Base-by-base conservation (phyloP, 495 filamentous ascomycete genomes). In the Ascodesmis nigricans region DNA sequence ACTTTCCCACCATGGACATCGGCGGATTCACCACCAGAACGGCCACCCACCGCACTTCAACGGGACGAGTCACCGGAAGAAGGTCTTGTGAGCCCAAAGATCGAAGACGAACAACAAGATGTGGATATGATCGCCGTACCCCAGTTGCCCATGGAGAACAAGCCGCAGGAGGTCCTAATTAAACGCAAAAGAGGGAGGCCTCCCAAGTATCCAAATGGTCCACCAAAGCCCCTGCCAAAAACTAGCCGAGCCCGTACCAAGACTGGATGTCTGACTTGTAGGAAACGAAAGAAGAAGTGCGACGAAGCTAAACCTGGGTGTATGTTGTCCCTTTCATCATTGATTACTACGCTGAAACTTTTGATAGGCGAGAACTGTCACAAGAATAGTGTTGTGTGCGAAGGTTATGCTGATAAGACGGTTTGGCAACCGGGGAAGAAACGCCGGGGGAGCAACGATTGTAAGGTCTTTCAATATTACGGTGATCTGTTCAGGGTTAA, bases 211-310 rank as follows among this genome's bases (percentile, higher is more conserved):
- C 80, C 79, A 10, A 58, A 75, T 22, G 62, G 63, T 4, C 56
- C 63, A 20, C 55, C 53, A 30, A 61, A 69, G 13, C 44, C 54
- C 10, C 58, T 61, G 32, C 66, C 61, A 53, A 87, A 87, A 43
- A 53, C 75, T 35, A 70, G 78, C 30, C 87, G 90, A 46, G 78
- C 76, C n/a, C 65, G 82, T 13, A 90, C 80, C 39, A 92, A 92
- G 60, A 91, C 82, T 2, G 82, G 82, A 0, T 92, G 82, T 56
- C 74, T 87, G 37, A 92, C 82, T 31, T 93, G 82, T 60, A 67
- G 82, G 36, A 74, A 75, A 47, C 64, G 82, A 20, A 91, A 91
- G 61, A 93, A 91, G 74, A 93, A 93, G 59, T 93, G 82, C 57
- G 82, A 91, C 51, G 82, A 93, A 60, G 71, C 73, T n/a, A 90